These are phyloP conservation scores for Alternaria sp. DNA, from an alignment of 2,329 filamentous ascomycete genomes.

Conservation along the genomic window DNA sequence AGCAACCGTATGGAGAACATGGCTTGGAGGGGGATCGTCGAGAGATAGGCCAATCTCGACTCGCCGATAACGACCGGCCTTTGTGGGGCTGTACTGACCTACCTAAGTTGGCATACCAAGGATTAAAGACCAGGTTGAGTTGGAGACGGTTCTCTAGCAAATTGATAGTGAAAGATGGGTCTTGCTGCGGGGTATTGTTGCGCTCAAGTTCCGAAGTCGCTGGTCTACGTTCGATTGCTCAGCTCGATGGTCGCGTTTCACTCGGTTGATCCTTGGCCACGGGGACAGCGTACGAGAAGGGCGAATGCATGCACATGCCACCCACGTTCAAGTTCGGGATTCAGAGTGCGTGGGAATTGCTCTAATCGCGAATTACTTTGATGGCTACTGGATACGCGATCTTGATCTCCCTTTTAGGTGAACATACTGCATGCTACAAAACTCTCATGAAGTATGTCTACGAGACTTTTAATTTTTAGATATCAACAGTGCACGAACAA, in stretches of 20 bases:
- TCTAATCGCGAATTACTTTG: not conserved
- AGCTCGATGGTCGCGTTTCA: not conserved
- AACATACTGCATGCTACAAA: not conserved
- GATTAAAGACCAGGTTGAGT: not conserved
- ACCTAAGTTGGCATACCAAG: not conserved
- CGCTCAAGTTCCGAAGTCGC: not conserved
- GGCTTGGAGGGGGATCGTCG: not conserved
- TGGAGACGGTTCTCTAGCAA: not conserved
- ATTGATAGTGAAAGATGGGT: not conserved
- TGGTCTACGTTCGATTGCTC: too few species aligned
- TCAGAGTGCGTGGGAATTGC: not conserved
- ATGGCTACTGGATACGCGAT: not conserved
- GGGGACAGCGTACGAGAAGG: not conserved
- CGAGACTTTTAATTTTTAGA: not conserved
- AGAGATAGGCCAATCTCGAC: conserved; percentile 5
- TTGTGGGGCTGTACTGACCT: conserved; percentile 4
- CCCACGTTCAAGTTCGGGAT: not conserved
- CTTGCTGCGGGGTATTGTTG: not conserved
- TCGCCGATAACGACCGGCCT: conserved; percentile 10
- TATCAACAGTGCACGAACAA: not conserved
- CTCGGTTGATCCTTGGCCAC: not conserved
- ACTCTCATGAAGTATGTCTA: not conserved
- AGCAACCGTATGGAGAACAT: conserved; percentile 6
- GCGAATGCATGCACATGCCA: not conserved
- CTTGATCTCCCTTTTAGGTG: too few species aligned